Base-by-base conservation (phyloP, 2,329 filamentous ascomycete genomes). In the Septoria linicola region DNA sequence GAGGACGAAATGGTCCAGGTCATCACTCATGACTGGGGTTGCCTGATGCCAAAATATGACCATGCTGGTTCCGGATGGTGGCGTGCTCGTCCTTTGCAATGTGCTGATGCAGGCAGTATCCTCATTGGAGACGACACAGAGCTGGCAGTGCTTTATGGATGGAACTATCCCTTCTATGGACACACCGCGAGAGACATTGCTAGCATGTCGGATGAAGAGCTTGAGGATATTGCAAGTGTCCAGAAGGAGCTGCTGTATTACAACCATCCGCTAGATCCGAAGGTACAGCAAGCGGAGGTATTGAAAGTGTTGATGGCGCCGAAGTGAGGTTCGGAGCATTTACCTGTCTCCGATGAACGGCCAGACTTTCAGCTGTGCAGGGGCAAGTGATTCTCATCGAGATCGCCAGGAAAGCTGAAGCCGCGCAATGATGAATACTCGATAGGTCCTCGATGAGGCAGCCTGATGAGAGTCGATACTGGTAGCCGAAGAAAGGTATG, bases 51-150 rank as follows among this genome's bases (percentile, higher is more conserved):
- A 8, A 35, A 34, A 3, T 49, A 49, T 19, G 39, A 49, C 10
- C 47, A 49, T 30, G 39, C 47, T n/a, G 47, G 47, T 8, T 19
- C 19, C n/a, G 47, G 47, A 2, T 49, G 40, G 39, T 49, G 47
- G 47, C 39, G 47, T 34, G 47, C 47, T 35, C 30, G 39, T 14
- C 48, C 48, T 19, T 30, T 50, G 21, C 48, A 50, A 14, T 50
- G 48, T 16, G 40, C 48, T 37, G 48, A 44, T 50, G 41, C 41
- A 2, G 48, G 48, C 2, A 43, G 40, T 23, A 40, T 44, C 32
- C n/a, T 50, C 39, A 10, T 44, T 14, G 48, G 30, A 1, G 40
- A 44, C 3, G 48, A 44, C 10, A 36, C 23, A 27, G 48, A 50
- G 25, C n/a, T 44, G 17, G 39, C 17, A n/a, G 47, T 43, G 1